Base-by-base conservation (phyloP, 2,329 filamentous ascomycete species). In the Tolypocladium amazonense region DNA sequence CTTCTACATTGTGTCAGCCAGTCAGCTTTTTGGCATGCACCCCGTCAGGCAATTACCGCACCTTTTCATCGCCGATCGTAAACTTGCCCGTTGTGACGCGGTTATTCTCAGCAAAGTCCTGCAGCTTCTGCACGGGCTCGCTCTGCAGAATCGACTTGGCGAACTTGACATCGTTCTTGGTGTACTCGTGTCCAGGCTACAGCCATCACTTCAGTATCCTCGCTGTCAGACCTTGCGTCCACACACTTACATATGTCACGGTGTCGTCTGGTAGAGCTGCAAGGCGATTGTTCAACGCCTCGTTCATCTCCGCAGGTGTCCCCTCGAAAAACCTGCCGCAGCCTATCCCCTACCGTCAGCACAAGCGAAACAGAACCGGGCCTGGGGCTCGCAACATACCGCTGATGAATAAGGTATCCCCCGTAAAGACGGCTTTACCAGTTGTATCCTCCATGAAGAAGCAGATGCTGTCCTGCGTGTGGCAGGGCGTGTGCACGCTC, bases 391-490 rank as follows among this genome's bases (percentile, higher is more conserved):
- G 25, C 8, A 33, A 65, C 66, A 58, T 73, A 90, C 90, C 92
- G 61, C 89, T 92, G 70, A 96, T 93, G 76, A 99, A 99, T 43
- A 99, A 78, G 0, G 94, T 99, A 72, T 99, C 94, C 12, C 94
- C 94, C 0, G 94, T 97, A 70, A 99, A 99, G 3, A 99, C 91
- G 9, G 83, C 92, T 67, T 84, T 87, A 60, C 82, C 77, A 56
- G 84, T 78, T 25, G 85, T 87, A 69, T 99, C 93, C 74, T 96
- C 85, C 79, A 94, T 86, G 66, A 87, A 90, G 78, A 87, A 99
- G 80, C 94, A 99, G 71, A 99, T 96, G 73, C 92, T 97, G 77
- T 99, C 94, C 77, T 97, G 92, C 1, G 94, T 99, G 73, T 99
- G 94, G 74, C 94, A 99, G 1, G 94, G 94, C 15, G 94, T 99